phyloP scores from a whole-genome alignment of 2,329 filamentous ascomycete species.

The Coniochaeta sp. region DNA sequence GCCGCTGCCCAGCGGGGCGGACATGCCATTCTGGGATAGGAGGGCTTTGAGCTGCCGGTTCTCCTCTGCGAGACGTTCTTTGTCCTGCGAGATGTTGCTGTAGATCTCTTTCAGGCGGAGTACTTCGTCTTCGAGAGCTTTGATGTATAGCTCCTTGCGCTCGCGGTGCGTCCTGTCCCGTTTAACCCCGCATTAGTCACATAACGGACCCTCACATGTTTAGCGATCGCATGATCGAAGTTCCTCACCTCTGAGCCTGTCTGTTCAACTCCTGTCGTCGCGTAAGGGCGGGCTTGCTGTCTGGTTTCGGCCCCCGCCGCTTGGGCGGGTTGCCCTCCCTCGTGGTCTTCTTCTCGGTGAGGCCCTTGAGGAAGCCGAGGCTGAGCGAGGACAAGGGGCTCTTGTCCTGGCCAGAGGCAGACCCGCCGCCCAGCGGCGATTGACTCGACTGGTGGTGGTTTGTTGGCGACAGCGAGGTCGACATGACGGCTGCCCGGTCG shows the following conservation, averaged over 20 bases:
- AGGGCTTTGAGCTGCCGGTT: conserved; percentile 64
- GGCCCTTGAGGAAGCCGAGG: conserved; percentile 57
- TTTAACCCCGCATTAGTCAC: conserved; percentile 11
- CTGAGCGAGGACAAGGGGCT: conserved; percentile 39
- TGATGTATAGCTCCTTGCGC: conserved; percentile 94
- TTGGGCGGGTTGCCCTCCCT: conserved; percentile 85
- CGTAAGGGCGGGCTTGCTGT: conserved; percentile 90
- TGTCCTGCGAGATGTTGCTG: conserved; percentile 65
- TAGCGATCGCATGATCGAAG: neutral
- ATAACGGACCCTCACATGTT: conserved; percentile 6
- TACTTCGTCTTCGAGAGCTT: conserved; percentile 86
- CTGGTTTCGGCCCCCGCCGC: conserved; percentile 87
- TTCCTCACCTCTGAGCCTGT: conserved; percentile 79
- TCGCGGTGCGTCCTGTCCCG: conserved; percentile 79
- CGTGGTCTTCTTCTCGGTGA: conserved; percentile 69
- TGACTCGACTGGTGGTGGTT: conserved; percentile 21
- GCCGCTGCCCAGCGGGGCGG: conserved; percentile 18
- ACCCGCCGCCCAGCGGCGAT: conserved; percentile 14
- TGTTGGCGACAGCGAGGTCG: conserved; percentile 42
- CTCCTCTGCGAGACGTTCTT: conserved; percentile 68
- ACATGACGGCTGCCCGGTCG: conserved; percentile 30
- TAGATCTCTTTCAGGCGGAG: conserved; percentile 83
- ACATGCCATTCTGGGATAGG: conserved; percentile 46
- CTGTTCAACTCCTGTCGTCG: conserved; percentile 89
- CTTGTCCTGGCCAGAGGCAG: conserved; percentile 24